Evolutionary conservation across 2,329 filamentous ascomycete genomes (phyloP).

Genomic region (Aspergillus flavus): DNA sequence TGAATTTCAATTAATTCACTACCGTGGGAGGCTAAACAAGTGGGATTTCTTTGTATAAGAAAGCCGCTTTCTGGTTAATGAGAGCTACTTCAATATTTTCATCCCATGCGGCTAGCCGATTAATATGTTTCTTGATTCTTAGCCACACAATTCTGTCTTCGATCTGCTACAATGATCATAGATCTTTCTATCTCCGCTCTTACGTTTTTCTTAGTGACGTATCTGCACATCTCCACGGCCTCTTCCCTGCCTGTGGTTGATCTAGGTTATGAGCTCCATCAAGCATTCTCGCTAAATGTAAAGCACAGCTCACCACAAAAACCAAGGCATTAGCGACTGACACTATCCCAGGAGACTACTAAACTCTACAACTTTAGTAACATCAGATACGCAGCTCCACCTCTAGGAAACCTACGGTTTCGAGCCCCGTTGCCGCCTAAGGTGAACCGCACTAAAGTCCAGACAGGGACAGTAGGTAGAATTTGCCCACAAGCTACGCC

Average conservation of each 20-base stretch:
- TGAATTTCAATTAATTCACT: background rate
- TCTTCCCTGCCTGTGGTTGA: constrained; percentile 41
- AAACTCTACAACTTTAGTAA: constrained; percentile 59
- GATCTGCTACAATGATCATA: background rate
- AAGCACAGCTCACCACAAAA: background rate
- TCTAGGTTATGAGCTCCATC: constrained; percentile 57
- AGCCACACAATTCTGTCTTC: background rate
- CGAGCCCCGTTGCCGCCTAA: constrained; percentile 49
- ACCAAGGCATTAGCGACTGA: constrained; percentile 14
- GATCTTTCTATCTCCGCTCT: background rate
- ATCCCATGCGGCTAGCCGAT: background rate
- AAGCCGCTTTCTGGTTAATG: background rate
- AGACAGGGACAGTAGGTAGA: constrained; percentile 46
- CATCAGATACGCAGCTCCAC: constrained; percentile 59
- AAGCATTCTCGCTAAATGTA: constrained; percentile 37
- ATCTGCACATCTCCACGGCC: background rate
- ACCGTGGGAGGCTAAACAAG: no score
- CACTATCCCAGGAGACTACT: constrained; percentile 31
- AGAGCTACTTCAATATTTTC: background rate
- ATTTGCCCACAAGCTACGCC: constrained; percentile 51
- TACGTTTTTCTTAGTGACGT: background rate
- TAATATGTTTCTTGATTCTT: background rate
- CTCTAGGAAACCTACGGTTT: constrained; percentile 55
- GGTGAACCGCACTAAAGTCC: constrained; percentile 48
- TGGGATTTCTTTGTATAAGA: background rate